Percentiles rank a stretch among this genome's conserved stretches.
Evolutionary conservation across 1,139 yeast species (phyloP).

Genomic region (Kurtzmaniella quercitrusa): DNA sequence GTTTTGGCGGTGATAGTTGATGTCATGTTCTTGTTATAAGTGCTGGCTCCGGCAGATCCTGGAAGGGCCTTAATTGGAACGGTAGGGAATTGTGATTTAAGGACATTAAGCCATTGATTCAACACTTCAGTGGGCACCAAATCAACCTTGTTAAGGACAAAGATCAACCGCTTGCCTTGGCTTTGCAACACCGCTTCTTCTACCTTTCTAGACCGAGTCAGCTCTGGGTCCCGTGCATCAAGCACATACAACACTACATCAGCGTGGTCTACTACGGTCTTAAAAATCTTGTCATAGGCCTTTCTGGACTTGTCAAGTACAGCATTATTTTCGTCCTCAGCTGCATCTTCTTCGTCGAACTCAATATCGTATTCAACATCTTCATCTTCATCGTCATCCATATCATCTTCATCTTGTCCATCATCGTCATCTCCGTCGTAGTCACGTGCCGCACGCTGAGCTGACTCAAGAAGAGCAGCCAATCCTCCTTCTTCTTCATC

Average conservation of each 20-base stretch:
- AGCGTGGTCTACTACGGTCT: slow-evolving; percentile 76
- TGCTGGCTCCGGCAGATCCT: slow-evolving; percentile 51
- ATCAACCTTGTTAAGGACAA: slow-evolving; percentile 88
- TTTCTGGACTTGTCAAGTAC: slow-evolving; percentile 76
- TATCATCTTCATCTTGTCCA: slow-evolving; percentile 32
- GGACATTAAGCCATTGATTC: slow-evolving; percentile 77
- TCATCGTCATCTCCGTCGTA: slow-evolving; percentile 54
- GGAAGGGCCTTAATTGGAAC: slow-evolving; percentile 74
- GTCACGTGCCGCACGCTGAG: slow-evolving; percentile 77
- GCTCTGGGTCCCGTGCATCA: slow-evolving; percentile 97
- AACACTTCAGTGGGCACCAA: slow-evolving; percentile 81
- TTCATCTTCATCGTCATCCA: slow-evolving; percentile 40
- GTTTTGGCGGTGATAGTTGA: slow-evolving; percentile 69
- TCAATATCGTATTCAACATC: slow-evolving; percentile 45
- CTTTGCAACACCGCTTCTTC: slow-evolving; percentile 84
- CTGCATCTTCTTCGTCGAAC: slow-evolving; percentile 45
- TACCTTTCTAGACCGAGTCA: slow-evolving; percentile 86
- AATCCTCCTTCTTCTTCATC: slow-evolving; percentile 52
- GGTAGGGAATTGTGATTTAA: slow-evolving; percentile 84
- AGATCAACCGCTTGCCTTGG: slow-evolving; percentile 75
- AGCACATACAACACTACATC: slow-evolving; percentile 89
- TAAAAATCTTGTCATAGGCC: slow-evolving; percentile 87
- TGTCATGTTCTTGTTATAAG: slow-evolving; percentile 76
- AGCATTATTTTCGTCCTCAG: slow-evolving; percentile 33
- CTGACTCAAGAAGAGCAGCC: slow-evolving; percentile 84